These are phyloP conservation scores for Termitomyces sp. DNA, from an alignment of 768 basidiomycete genomes.

Conservation along the genomic window DNA sequence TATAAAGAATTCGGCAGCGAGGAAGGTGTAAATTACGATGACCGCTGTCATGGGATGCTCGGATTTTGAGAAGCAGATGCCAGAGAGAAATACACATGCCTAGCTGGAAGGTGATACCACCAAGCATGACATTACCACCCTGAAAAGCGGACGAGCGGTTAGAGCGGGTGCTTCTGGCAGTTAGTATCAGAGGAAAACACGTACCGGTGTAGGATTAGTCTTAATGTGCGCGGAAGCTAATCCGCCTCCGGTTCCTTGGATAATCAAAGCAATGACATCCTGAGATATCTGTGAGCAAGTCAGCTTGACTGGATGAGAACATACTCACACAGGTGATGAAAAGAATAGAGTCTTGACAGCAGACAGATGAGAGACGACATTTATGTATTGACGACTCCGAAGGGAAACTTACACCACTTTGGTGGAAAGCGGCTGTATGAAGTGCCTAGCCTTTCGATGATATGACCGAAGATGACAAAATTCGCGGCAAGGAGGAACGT, in stretches of 20 bases:
- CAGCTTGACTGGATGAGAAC: background rate
- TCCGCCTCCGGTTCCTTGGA: conserved; percentile 66
- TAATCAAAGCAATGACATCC: conserved; percentile 59
- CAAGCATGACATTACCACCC: conserved; percentile 46
- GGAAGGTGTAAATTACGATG: conserved; percentile 38
- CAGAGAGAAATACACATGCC: conserved; percentile 22
- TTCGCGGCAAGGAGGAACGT: conserved; percentile 56
- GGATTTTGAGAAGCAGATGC: background rate
- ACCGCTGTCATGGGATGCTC: conserved; percentile 27
- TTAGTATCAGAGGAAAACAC: background rate
- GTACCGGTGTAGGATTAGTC: conserved; percentile 17
- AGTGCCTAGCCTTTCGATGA: conserved; percentile 41
- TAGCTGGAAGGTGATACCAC: conserved; percentile 61
- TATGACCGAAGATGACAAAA: conserved; percentile 49
- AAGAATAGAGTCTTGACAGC: conserved; percentile 32
- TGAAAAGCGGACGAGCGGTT: background rate
- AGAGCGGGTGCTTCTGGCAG: no score
- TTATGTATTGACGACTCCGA: background rate
- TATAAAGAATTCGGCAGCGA: conserved; percentile 43
- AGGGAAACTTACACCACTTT: conserved; percentile 31
- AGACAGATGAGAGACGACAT: background rate
- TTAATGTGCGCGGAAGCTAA: conserved; percentile 29
- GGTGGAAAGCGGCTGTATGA: conserved; percentile 48
- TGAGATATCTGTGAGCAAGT: conserved; percentile 4
- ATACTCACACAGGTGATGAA: conserved; percentile 35